Percentiles rank a stretch among this genome's conserved stretches.
Conservation (phyloP, 352 stramenopile genomes). For the Phytophthora meadii region DNA sequence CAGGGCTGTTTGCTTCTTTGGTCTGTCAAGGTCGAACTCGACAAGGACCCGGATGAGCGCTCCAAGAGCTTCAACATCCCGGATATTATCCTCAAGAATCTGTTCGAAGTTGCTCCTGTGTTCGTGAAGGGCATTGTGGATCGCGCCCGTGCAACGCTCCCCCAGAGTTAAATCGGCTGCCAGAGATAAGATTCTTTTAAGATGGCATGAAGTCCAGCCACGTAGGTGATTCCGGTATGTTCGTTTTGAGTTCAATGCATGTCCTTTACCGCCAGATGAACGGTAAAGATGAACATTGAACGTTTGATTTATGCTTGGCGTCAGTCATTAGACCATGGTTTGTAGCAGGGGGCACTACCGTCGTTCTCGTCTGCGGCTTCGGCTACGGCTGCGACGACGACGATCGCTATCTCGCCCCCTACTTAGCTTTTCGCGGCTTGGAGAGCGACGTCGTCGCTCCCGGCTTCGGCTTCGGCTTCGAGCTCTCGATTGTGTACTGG, state of each 20-base stretch:
- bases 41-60: constrained; percentile 77
- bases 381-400: constrained; percentile 41
- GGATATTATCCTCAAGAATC: constrained; percentile 89
- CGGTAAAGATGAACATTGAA: constrained; percentile 16
- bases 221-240: constrained; percentile 15
- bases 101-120: constrained; percentile 87
- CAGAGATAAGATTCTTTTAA: constrained; percentile 20
- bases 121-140: constrained; percentile 89
- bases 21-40: constrained; percentile 85
- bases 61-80: constrained; percentile 82
- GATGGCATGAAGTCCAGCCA: constrained; percentile 20
- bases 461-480: constrained; percentile 38
- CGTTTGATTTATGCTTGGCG: constrained; percentile 15
- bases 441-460: constrained; percentile 31
- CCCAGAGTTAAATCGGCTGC: constrained; percentile 42
- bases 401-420: constrained; percentile 38
- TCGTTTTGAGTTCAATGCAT: constrained; percentile 36
- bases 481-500: constrained; percentile 7
- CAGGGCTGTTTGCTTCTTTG: constrained; percentile 78
- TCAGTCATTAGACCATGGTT: neutral
- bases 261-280: constrained; percentile 18
- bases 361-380: constrained; percentile 36
- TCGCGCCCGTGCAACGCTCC: constrained; percentile 58
- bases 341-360: neutral
- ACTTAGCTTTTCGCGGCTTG: constrained; percentile 25